Evolutionary conservation across 177 flowering plant genomes (phyloP), one percentile per base, ranked within the genome.

Genomic region (Vitis hybrid): DNA sequence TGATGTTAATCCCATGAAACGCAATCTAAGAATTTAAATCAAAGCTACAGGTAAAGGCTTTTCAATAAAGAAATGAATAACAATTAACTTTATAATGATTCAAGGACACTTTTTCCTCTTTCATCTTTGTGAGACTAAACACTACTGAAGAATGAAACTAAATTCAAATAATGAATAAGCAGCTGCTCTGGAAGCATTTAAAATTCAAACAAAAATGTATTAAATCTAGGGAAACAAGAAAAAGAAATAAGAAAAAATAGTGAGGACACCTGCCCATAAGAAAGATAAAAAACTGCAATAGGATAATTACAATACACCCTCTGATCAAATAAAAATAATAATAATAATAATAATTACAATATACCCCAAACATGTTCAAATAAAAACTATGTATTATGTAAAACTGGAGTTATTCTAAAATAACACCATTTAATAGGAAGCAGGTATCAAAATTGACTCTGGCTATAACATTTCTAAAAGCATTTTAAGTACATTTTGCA

Each of bases 1-100:
- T 82, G 80, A 85, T 70, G 66, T 60, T 81, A 75, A 95, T 86
- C 66, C 99, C 99, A 85, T 91, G 99, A 85, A 93, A 95, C 62
- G 32, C 82, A 70, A 95, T 74, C 99, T 95, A 71, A 62, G 34
- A 62, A 72, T 57, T 57, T 57, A 61, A 70, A 12, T 18, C 65
- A 50, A 69, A 59, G 32, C 26, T 23, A 67, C 10, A 68, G 17
- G 60, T 72, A 50, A 40, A 68, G 18, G 48, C 19, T 48, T 11
- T 40, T 32, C 49, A 23, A 68, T 57, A 54, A 23, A 32, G 14
- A 45, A 65, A 54, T 26, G 30, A 26, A 26, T 26, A 26, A 26
- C 30, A 26, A 26, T 3, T 57, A 9, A 23, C 12, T 56, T 54
- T 23, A 15, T 3, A 7, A 21, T 51, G 30, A 63, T 63, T 3